Evolutionary conservation across 306 rosid genomes (phyloP), one percentile per base, ranked within the genome.

Genomic region (Gastrolobium bilobum): DNA sequence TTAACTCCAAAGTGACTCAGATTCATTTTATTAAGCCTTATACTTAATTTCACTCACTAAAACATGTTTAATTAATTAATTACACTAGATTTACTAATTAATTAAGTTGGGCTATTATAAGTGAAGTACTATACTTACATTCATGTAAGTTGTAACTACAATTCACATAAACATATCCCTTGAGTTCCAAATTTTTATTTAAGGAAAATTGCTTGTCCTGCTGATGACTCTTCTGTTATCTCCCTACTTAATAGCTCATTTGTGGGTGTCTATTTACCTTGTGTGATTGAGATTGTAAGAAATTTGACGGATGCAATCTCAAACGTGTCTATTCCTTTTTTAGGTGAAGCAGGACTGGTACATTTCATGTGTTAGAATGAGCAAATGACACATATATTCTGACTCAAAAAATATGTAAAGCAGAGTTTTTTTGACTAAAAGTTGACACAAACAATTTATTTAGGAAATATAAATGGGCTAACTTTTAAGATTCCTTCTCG

Each of bases 361-460:
- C 43, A 69, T 6, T 40, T 67, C 13, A 10, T 33, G 4, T 3
- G 11, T 26, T 60, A 65, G 33, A 59, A 37, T 1, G 50, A 34
- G 30, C 14, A n/a, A 46, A 68, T n/a, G 72, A 31, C 35, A 6
- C 38, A 42, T 4, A 34, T 15, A 10, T 58, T 30, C 39, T 79
- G 73, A 69, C 42, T 37, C 35, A 63, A 1, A n/a, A 77, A 54
- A 7, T 5, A 58, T 48, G 31, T 40, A 38, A 74, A 31, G 0
- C 11, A 20, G 3, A 26, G 7, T 46, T 61, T 59, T 58, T 76
- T 1, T 71, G 29, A 79, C 39, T 52, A 71, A 39, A 76, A 34
- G 35, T 26, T 82, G 57, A 53, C 31, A 44, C 29, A 3, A 62
- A 57, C 81, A 77, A 68, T 77, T 68, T 83, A 58, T 67, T 77